Evolutionary conservation across 2,329 filamentous ascomycete genomes (phyloP).

Genomic region (Paraphaeosphaeria minitans): DNA sequence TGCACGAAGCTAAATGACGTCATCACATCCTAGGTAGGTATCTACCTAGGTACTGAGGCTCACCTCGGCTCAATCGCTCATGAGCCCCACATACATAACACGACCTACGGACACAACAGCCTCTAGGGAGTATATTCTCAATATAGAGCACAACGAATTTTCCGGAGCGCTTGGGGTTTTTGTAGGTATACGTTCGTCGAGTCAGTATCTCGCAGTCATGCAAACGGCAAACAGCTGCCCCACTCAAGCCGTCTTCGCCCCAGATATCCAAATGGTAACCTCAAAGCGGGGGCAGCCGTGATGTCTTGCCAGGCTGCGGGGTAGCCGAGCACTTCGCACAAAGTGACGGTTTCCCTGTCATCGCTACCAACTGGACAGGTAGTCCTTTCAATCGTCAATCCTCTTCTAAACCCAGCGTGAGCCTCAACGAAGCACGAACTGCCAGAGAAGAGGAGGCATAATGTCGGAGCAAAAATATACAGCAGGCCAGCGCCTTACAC

Average conservation of each 20-base stretch:
- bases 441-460: neutral
- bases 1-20: neutral
- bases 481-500: constrained; percentile 45
- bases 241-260: neutral
- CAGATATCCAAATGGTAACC: neutral
- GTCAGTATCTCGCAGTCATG: neutral
- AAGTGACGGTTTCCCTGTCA: neutral
- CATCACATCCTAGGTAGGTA: too few relatives aligned
- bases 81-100: neutral
- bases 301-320: neutral
- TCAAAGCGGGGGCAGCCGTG: neutral
- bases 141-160: neutral
- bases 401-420: neutral
- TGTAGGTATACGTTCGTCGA: neutral
- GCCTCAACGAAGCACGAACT: neutral
- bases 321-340: neutral
- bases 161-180: too few relatives aligned
- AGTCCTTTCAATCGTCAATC: too few relatives aligned
- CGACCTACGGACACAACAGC: too few relatives aligned
- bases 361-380: neutral
- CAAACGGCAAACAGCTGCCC: neutral
- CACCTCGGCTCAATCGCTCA: neutral
- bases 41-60: neutral
- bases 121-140: too few relatives aligned
- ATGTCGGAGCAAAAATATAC: constrained; percentile 45